phyloP scores from a whole-genome alignment of 2,329 filamentous ascomycete genomes.

The Aureobasidium sp. region DNA sequence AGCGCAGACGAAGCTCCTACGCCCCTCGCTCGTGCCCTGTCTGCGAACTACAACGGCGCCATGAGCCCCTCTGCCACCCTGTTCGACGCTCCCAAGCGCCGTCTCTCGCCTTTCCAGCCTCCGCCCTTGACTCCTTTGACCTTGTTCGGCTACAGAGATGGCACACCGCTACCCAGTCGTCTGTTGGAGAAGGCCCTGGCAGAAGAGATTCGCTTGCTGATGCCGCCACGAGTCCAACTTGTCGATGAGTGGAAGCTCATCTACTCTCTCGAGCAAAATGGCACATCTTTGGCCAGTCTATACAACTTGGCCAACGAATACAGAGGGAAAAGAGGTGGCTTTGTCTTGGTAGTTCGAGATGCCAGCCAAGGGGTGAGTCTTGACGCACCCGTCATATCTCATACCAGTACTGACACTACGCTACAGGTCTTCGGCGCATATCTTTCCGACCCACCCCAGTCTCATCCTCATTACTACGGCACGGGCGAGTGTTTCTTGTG shows the following conservation, averaged over 20 bases:
- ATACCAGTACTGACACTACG: slow-evolving; percentile 5
- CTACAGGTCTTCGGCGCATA: slow-evolving; percentile 78
- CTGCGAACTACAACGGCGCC: slow-evolving; percentile 31
- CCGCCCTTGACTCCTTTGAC: slow-evolving; percentile 77
- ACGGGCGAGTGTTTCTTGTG: slow-evolving; percentile 95
- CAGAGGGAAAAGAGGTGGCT: slow-evolving; percentile 65
- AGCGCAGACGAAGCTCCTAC: slow-evolving; percentile 35
- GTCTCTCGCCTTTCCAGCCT: slow-evolving; percentile 71
- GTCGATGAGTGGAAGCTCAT: slow-evolving; percentile 77
- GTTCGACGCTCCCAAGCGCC: slow-evolving; percentile 53
- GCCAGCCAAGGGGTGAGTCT: slow-evolving; percentile 59
- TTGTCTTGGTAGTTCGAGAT: slow-evolving; percentile 81
- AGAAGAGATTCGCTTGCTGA: slow-evolving; percentile 84
- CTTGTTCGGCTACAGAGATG: slow-evolving; percentile 56
- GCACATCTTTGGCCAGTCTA: slow-evolving; percentile 75
- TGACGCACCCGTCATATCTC: not conserved
- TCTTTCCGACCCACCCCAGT: slow-evolving; percentile 79
- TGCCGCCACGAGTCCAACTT: slow-evolving; percentile 80
- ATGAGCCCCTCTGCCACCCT: slow-evolving; percentile 37
- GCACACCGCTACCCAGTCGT: slow-evolving; percentile 51
- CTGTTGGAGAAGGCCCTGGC: slow-evolving; percentile 67
- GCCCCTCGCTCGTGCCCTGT: slow-evolving; percentile 26
- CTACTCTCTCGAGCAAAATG: slow-evolving; percentile 88
- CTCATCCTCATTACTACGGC: slow-evolving; percentile 78
- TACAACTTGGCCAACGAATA: slow-evolving; percentile 70